These are phyloP conservation scores for Leishmania lainsoni DNA, from an alignment of 208 protist genomes.

Conservation along the genomic window DNA sequence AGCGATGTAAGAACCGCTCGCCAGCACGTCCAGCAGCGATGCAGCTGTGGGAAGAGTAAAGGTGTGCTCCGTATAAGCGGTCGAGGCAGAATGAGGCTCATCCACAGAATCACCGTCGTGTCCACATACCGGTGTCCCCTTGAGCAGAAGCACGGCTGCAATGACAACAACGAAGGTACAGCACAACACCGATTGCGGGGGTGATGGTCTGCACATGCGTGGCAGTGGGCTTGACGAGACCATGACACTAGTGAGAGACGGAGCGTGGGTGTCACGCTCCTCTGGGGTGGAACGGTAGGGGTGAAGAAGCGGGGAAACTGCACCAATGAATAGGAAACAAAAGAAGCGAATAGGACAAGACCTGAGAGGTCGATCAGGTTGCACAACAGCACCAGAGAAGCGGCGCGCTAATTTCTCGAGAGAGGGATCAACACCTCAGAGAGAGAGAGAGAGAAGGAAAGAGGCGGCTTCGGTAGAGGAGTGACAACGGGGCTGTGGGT, in stretches of 20 bases:
- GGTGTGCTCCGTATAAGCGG: not conserved
- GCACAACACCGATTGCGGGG: not conserved
- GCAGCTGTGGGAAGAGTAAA: constrained; percentile 8
- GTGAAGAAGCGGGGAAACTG: not conserved
- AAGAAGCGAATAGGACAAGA: not conserved
- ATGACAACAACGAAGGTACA: not conserved
- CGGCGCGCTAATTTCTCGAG: not conserved
- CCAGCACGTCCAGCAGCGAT: constrained; percentile 6
- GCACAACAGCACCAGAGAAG: not conserved
- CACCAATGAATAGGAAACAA: not conserved
- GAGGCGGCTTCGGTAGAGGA: not conserved
- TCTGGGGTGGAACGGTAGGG: not conserved
- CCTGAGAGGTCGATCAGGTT: not conserved
- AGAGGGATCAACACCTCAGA: not conserved
- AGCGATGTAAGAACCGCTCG: not conserved
- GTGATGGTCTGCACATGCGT: not conserved
- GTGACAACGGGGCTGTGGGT: not conserved
- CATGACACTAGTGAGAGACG: not conserved
- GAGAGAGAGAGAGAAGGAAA: not conserved
- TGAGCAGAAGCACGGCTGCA: not conserved
- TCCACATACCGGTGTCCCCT: not conserved
- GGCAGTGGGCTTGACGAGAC: not conserved
- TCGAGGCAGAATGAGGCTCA: not conserved
- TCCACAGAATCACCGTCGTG: not conserved
- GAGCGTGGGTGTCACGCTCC: too few relatives aligned